phyloP scores from a whole-genome alignment of 768 basidiomycete species.

The Trametes gibbosa region DNA sequence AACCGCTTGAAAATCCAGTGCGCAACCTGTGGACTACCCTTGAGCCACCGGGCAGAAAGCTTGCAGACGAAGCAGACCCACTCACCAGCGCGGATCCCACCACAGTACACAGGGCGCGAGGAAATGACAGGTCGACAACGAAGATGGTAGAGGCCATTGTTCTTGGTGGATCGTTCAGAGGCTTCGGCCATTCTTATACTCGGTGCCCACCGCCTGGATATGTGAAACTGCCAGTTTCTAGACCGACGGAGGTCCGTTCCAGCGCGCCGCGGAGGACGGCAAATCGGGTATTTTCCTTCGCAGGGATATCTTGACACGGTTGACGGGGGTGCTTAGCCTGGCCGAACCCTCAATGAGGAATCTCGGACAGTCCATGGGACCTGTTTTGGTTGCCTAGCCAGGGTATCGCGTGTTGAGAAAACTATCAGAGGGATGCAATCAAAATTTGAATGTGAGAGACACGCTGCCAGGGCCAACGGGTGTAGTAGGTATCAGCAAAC shows the following conservation, averaged over 20 bases:
- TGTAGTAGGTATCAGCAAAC: not conserved
- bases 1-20: slow-evolving; percentile 19
- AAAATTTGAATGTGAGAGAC: not conserved
- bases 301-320: not conserved
- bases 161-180: slow-evolving; percentile 7
- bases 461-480: not conserved
- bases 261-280: slow-evolving; percentile 12
- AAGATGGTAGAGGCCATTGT: slow-evolving; percentile 10
- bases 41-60: not conserved
- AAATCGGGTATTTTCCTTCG: slow-evolving; percentile 3
- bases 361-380: not conserved
- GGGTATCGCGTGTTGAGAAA: not conserved
- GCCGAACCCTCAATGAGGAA: not conserved
- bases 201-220: not conserved
- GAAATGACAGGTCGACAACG: not conserved
- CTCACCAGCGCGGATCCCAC: slow-evolving; percentile 14
- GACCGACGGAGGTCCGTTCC: not conserved
- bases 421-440: slow-evolving; percentile 6
- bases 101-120: not conserved
- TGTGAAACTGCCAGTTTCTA: not conserved
- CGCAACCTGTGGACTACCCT: slow-evolving; percentile 1
- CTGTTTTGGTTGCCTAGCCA: not conserved
- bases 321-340: not conserved
- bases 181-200: slow-evolving; percentile 13
- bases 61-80: not conserved